A percentile compares a stretch with the other conserved stretches of the same genome.
phyloP scores from a whole-genome alignment of 176 grass and related monocot genomes.

The Oryza punctata region DNA sequence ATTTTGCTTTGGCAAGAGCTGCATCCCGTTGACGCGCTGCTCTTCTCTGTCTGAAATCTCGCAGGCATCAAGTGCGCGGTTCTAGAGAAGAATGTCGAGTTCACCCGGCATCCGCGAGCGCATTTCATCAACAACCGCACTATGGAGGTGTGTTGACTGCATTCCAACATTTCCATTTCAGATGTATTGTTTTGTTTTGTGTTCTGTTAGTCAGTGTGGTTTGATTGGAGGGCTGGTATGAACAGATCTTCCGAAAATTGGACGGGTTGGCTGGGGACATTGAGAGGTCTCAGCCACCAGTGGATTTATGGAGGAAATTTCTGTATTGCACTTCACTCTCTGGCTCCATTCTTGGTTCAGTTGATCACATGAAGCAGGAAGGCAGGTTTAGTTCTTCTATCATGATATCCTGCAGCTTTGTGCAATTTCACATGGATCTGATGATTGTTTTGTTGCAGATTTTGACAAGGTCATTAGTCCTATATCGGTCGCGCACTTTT shows the following conservation, averaged over 20 bases:
- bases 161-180: not conserved
- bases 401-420: not conserved
- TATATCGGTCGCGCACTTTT: constrained; percentile 83
- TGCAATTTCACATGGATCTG: constrained; percentile 7
- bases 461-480: constrained; percentile 74
- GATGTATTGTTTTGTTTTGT: not conserved
- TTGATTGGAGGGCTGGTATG: not conserved
- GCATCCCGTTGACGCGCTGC: not conserved
- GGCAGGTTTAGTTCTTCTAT: constrained; percentile 50
- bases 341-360: constrained; percentile 74
- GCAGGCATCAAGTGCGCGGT: constrained; percentile 73
- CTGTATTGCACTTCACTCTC: constrained; percentile 94
- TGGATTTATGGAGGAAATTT: constrained; percentile 93
- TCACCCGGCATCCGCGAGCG: constrained; percentile 78
- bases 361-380: constrained; percentile 97
- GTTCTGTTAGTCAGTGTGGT: not conserved
- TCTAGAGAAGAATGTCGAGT: constrained; percentile 65
- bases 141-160: constrained; percentile 74
- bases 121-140: constrained; percentile 98
- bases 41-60: constrained; percentile 10
- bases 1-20: not conserved
- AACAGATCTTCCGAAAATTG: constrained; percentile 79
- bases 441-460: constrained; percentile 57
- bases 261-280: constrained; percentile 80
- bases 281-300: constrained; percentile 74